phyloP scores from a whole-genome alignment of 306 rosid species.

The Senna tora region DNA sequence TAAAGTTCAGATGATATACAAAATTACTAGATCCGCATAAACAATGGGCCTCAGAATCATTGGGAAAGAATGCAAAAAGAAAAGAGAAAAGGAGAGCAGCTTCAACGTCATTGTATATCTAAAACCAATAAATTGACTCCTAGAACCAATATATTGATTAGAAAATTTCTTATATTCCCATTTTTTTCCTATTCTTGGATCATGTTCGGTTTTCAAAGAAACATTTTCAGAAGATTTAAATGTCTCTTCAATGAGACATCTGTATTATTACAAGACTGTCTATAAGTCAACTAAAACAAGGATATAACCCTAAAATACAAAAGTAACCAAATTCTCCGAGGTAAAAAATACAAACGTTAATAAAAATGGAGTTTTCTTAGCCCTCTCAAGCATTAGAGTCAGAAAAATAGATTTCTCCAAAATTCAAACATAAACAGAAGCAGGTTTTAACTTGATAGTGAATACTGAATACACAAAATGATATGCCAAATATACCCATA shows the following conservation, averaged over 20 bases:
- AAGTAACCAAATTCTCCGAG: neutral
- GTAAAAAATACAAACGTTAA: conserved; percentile 9
- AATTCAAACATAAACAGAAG: too few species aligned
- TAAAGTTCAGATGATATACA: neutral
- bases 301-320: neutral
- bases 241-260: neutral
- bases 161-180: neutral
- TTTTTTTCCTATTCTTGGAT: too few species aligned
- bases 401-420: conserved; percentile 2
- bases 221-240: conserved; percentile 18
- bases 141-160: neutral
- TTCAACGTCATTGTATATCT: neutral
- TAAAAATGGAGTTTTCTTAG: conserved; percentile 4
- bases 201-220: too few species aligned
- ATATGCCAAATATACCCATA: neutral
- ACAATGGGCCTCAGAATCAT: neutral
- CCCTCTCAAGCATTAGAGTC: conserved; percentile 20
- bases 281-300: conserved; percentile 2
- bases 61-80: neutral
- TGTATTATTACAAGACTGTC: neutral
- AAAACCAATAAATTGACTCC: neutral
- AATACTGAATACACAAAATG: conserved; percentile 6
- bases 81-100: neutral
- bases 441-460: too few species aligned
- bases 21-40: neutral